Base-by-base conservation (phyloP, 108 stramenopile genomes). In the Nitzschia sp. region DNA sequence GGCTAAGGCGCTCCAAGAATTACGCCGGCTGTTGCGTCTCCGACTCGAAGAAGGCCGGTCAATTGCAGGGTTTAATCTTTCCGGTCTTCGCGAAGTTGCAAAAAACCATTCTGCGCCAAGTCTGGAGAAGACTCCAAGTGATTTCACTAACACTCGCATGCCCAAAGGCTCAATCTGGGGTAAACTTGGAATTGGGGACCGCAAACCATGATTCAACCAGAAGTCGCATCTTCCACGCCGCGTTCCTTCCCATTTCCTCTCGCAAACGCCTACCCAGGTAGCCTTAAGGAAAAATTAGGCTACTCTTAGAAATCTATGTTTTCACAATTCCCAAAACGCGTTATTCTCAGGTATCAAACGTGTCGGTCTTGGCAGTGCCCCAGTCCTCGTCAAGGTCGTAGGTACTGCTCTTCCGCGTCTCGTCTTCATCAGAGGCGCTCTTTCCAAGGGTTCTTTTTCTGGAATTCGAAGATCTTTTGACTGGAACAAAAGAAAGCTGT, bases 31-130 rank as follows among this genome's bases (percentile, higher is more conserved):
- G 27, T 61, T 92, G 9, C 70, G 80, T 18, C 33, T 72, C 24
- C 63, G 89, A 42, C 66, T 91, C 31, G 72, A 75, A 32, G 84
- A 95, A 80, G 59, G 75, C 30, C 78, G 88, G 5, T 90, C 92
- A 58, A 81, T 79, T 3, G 72, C 90, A 2, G 94, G 94, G 3
- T 93, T 87, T 78, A 91, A 95, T 46, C 72, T 91, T 5, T 91
- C 91, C 11, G 94, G 88, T 8, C 76, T 91, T 53, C 75, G 79
- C 18, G 64, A 70, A 17, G 75, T 93, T 36, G 76, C 75, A 9
- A 70, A 81, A 35, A 62, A 36, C 18, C 54, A 28, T 55, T 42
- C 38, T 82, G 32, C 71, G 82, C 21, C 64, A 70, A 56, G 82
- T 73, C 63, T 73, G 71, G 46, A 88, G 70, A 67, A 66, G 61